Evolutionary conservation across 2,329 filamentous ascomycete genomes (phyloP).

Genomic region (Cytospora schulzeri): DNA sequence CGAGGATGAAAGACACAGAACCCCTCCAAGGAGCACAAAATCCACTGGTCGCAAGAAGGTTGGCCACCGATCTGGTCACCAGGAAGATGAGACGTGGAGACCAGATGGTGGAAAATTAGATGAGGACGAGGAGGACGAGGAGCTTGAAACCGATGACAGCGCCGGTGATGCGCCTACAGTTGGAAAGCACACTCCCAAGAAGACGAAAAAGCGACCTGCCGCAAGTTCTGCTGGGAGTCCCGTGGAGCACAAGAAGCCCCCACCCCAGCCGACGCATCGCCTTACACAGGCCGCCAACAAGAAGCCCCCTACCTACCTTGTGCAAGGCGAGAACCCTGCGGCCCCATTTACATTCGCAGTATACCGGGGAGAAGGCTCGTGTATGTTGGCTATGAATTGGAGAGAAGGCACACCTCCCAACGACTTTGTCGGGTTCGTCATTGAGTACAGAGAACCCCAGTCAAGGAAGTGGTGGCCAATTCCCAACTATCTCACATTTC

Average conservation of each 20-base stretch:
- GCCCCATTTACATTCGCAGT: constrained; percentile 30
- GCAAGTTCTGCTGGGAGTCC: constrained; percentile 22
- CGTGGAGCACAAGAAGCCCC: constrained; percentile 18
- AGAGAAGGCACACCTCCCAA: constrained; percentile 28
- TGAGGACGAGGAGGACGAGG: constrained; percentile 16
- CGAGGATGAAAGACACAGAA: constrained; percentile 3
- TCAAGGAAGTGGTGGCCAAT: constrained; percentile 28
- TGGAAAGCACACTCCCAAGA: constrained; percentile 11
- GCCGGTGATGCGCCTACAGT: constrained; percentile 4
- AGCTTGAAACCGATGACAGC: constrained; percentile 6
- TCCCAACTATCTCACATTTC: constrained; percentile 30
- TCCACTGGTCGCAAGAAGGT: constrained; percentile 9
- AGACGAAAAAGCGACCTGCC: constrained; percentile 23
- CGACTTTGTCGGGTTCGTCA: constrained; percentile 31
- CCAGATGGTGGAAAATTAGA: constrained; percentile 4
- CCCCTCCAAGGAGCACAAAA: neutral
- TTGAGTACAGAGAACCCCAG: constrained; percentile 29
- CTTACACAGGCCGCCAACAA: constrained; percentile 28
- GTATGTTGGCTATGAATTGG: constrained; percentile 32
- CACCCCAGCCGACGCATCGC: constrained; percentile 15
- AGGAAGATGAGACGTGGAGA: constrained; percentile 21
- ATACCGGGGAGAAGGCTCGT: constrained; percentile 31
- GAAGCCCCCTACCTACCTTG: constrained; percentile 29
- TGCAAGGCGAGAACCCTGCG: constrained; percentile 27
- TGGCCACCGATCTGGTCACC: neutral